These are phyloP conservation scores for Blumeria hordei DNA, from an alignment of 2,329 filamentous ascomycete genomes.

Conservation along the genomic window DNA sequence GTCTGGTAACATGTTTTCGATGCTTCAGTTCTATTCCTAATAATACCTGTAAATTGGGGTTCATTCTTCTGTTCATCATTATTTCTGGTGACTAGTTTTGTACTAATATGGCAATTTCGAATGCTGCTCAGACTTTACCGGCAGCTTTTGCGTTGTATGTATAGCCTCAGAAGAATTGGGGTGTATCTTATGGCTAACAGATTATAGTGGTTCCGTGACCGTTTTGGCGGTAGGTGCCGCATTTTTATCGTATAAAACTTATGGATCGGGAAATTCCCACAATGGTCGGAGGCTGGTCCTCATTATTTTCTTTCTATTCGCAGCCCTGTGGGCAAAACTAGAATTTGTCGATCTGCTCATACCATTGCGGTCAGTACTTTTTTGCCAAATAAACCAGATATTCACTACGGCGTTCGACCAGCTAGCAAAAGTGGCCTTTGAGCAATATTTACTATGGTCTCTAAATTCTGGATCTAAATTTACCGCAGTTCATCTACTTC, in stretches of 20 bases:
- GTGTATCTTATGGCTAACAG: conserved; percentile 5
- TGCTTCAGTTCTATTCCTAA: neutral
- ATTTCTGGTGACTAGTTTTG: neutral
- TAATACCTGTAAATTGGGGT: neutral
- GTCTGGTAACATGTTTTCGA: neutral
- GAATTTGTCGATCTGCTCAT: conserved; percentile 14
- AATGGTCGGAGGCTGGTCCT: conserved; percentile 18
- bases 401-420: conserved; percentile 15
- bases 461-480: conserved; percentile 11
- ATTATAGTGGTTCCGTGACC: conserved; percentile 14
- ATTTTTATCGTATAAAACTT: conserved; percentile 12
- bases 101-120: conserved; percentile 11
- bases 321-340: conserved; percentile 14
- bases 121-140: conserved; percentile 13
- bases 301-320: conserved; percentile 15
- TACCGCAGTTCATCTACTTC: conserved; percentile 8
- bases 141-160: conserved; percentile 16
- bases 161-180: neutral
- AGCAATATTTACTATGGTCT: conserved; percentile 16
- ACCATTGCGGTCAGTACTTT: conserved; percentile 4
- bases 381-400: conserved; percentile 12
- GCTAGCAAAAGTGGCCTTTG: conserved; percentile 12
- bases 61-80: neutral
- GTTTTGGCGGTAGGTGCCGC: conserved; percentile 13
- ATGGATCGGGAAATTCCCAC: conserved; percentile 13